Evolutionary conservation across 768 basidiomycete species (phyloP).

Genomic region (Phylloporus sp.): DNA sequence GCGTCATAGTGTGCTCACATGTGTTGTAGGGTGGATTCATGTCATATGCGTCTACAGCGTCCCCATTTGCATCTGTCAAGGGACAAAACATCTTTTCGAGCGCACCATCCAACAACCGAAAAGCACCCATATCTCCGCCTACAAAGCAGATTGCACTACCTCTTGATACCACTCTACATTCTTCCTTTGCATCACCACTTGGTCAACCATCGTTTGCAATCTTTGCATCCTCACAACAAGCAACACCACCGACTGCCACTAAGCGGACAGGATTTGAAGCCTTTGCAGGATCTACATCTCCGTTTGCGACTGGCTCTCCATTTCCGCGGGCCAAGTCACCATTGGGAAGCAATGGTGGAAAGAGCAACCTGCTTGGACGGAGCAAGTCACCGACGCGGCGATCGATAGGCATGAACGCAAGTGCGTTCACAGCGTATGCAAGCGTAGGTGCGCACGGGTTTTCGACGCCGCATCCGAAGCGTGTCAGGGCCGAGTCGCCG

Average conservation of each 20-base stretch:
- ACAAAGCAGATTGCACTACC: conserved; percentile 16
- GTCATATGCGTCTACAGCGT: conserved; percentile 71
- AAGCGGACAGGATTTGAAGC: conserved; percentile 59
- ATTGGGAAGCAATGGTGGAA: conserved; percentile 23
- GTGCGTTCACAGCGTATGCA: conserved; percentile 62
- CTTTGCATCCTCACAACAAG: conserved; percentile 16
- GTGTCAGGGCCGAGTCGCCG: conserved; percentile 51
- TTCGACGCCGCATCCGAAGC: conserved; percentile 44
- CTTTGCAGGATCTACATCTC: conserved; percentile 48
- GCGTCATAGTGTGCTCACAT: conserved; percentile 10
- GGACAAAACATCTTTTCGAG: conserved; percentile 53
- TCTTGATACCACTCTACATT: conserved; percentile 19
- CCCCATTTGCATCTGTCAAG: conserved; percentile 72
- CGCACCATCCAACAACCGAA: conserved; percentile 24
- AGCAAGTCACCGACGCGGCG: conserved; percentile 58
- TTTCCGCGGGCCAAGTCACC: conserved; percentile 51
- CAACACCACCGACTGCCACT: conserved; percentile 34
- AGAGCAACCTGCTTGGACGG: conserved; percentile 26
- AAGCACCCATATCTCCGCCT: conserved; percentile 26
- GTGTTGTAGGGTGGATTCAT: conserved; percentile 62
- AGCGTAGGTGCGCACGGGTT: conserved; percentile 43
- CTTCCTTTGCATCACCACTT: conserved; percentile 21
- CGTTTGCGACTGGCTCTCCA: conserved; percentile 42
- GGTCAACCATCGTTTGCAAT: conserved; percentile 20
- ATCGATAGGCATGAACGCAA: conserved; percentile 37